Base-by-base conservation (phyloP, 495 filamentous ascomycete genomes). In the Aspergillus baeticus region DNA sequence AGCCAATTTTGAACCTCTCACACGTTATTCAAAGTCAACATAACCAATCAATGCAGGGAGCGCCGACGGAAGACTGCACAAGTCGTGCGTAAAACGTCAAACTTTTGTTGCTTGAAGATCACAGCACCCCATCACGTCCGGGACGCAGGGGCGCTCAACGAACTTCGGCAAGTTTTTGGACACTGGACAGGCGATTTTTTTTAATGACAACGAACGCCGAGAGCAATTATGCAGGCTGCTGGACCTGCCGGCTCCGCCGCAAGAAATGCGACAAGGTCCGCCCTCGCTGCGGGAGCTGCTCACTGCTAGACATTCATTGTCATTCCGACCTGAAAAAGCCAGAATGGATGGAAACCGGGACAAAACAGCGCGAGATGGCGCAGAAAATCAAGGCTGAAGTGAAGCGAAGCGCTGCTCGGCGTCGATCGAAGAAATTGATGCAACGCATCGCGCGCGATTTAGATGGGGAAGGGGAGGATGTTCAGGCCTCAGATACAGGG, bases 291-390 rank as follows among this genome's bases (percentile, higher is more conserved):
- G 36, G 36, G 11, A 10, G 21, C 10, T 52, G 50, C 36, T 21
- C 6, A 22, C 18, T 18, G 48, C 48, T 51, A 14, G 34, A 21
- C 8, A 51, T 51, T 10, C 26, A 20, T n/a, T 51, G 48, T 18
- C 37, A 51, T 38, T 36, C 34, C 6, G 34, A 51, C 23, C 20
- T 6, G 34, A 15, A 6, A 1, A 51, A 38, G 48, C 48, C 48
- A n/a, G 48, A 51, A 33, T 51, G 48, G 48, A 51, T 51, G 48
- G 48, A 51, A 10, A 36, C 37, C 15, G 48, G 48, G 18, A 20
- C 20, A 11, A 36, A 38, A 38, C 34, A 51, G 48, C 48, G 48
- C 33, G 48, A 36, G 11, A 38, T 51, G 34, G 48, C 34, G n/a
- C 20, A 51, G 14, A 10, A 10, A 13, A 14, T 51, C 17, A 51